These are phyloP conservation scores for Eucalyptus cladocalyx DNA, from an alignment of 345 rosid species.

Conservation along the genomic window DNA sequence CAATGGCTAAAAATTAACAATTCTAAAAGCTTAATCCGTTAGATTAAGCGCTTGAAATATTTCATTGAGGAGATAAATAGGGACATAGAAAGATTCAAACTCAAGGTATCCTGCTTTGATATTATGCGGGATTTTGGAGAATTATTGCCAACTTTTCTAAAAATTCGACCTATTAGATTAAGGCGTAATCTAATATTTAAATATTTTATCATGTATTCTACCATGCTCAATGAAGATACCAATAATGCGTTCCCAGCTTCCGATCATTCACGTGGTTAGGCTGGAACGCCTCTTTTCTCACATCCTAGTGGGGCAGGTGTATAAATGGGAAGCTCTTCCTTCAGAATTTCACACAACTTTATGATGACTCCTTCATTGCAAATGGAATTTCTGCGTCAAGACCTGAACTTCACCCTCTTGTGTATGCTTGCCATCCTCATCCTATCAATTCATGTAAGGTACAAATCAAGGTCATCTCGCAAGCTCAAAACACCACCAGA, in stretches of 20 bases:
- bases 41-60: no score
- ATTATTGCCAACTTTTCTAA: no score
- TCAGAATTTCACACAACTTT: neutral
- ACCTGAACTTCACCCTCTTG: neutral
- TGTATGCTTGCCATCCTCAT: neutral
- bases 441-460: neutral
- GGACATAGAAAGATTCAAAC: no score
- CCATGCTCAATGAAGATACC: neutral
- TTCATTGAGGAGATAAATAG: no score
- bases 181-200: no score
- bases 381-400: neutral
- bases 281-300: neutral
- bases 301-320: neutral
- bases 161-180: no score
- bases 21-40: no score
- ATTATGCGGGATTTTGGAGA: no score
- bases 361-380: neutral
- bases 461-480: neutral
- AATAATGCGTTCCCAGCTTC: neutral
- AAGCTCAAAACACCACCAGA: neutral
- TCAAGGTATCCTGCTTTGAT: rapidly evolving
- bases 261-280: neutral
- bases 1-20: neutral
- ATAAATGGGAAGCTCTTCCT: neutral
- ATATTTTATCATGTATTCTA: neutral